Conservation (phyloP, 164 flowering plant genomes). For the Saururus chinensis region DNA sequence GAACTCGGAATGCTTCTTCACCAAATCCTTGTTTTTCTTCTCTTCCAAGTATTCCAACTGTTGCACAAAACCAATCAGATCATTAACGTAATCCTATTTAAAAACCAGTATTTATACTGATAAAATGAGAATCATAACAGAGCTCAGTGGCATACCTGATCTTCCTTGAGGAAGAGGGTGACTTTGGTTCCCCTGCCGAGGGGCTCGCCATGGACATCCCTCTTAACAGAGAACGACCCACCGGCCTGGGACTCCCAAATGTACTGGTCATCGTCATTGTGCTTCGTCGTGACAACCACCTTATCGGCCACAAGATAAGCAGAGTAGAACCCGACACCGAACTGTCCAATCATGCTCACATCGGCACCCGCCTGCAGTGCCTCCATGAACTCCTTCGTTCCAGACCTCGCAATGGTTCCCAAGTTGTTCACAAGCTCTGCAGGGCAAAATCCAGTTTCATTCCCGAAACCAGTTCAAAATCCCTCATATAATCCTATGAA, state of each 20-base stretch:
- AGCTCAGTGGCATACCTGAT: constrained; percentile 2
- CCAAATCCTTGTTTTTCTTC: constrained; percentile 44
- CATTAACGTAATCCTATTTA: no score
- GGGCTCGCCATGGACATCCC: constrained; percentile 12
- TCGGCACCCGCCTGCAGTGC: constrained; percentile 15
- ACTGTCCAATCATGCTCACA: constrained; percentile 16
- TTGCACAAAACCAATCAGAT: not conserved
- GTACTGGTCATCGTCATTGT: constrained; percentile 14
- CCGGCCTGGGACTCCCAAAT: constrained; percentile 17
- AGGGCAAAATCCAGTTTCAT: not conserved
- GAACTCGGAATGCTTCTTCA: constrained; percentile 59
- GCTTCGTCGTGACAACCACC: constrained; percentile 11
- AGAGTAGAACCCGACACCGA: constrained; percentile 15
- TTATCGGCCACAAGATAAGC: constrained; percentile 13
- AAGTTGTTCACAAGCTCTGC: constrained; percentile 15
- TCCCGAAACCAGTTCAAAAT: no score
- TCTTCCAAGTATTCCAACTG: constrained; percentile 52
- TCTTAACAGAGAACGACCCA: constrained; percentile 12
- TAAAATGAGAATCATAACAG: no score
- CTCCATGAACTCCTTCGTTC: constrained; percentile 16
- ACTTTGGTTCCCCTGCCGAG: constrained; percentile 15
- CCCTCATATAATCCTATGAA: not conserved
- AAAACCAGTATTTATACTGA: no score
- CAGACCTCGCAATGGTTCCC: constrained; percentile 17
- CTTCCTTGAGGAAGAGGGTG: constrained; percentile 15